Evolutionary conservation across 352 stramenopile genomes (phyloP), one percentile per base, ranked within the genome.

Genomic region (Halophytophthora polymorphica): DNA sequence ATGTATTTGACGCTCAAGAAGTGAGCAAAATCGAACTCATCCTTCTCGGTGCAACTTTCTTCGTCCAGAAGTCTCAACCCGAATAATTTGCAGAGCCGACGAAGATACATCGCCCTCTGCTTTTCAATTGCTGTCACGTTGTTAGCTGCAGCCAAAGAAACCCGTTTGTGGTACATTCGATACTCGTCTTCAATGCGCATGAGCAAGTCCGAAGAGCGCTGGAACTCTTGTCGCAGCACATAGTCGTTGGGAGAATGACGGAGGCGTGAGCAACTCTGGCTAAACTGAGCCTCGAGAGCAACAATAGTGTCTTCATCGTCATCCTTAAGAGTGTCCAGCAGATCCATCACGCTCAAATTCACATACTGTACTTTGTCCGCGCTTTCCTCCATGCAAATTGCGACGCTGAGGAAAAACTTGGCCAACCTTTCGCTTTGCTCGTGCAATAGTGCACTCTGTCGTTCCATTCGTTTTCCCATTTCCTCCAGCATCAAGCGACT

Each of bases 171-270:
- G 58, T 90, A 94, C 12, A 68, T 45, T 11, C 88, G 80, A 61
- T 97, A 96, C 19, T 83, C 75, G 6, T 37, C 53, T 58, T 96
- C 88, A 31, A 96, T 83, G 13, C 65, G 21, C 19, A 74, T 70
- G 2, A 97, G 65, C 1, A 96, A 36, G 13, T 63, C 54, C 0
- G 75, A 72, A 1, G 71, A 77, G 0, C 45, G 56, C 5, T 71
- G 52, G 45, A 96, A 96, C 19, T 77, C 73, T 1, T 50, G 41
- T 17, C 88, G 66, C 13, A 97, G 61, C 15, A 77, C 56, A 0
- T 31, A 52, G 29, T 82, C 69, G 46, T 90, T 82, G 0, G 86
- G 75, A 2, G 87, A 81, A 47, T 96, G 87, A 15, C 87, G 81
- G 21, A 96, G 54, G 1, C 61, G 62, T 21, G 82, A 66, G 19